Percentiles rank a stretch among this genome's conserved stretches.
Conservation (phyloP, 2,329 filamentous ascomycete genomes). For the Lachnellula arida region DNA sequence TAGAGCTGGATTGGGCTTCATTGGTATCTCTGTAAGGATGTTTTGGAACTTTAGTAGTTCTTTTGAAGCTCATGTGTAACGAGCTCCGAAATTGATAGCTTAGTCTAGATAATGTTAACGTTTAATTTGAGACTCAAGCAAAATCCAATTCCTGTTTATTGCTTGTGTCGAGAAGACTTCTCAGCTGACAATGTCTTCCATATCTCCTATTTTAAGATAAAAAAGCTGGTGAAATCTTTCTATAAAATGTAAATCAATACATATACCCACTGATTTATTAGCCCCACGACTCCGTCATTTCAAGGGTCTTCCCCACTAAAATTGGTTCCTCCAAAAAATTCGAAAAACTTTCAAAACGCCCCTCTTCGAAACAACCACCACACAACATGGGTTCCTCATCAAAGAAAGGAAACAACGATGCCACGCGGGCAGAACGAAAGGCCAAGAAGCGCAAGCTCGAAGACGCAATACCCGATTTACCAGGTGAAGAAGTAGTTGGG, state of each 20-base stretch:
- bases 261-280: not conserved
- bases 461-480: constrained; percentile 32
- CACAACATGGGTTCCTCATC: constrained; percentile 19
- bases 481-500: constrained; percentile 23
- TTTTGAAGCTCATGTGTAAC: constrained; percentile 5
- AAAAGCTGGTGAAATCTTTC: not conserved
- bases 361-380: not conserved
- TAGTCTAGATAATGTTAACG: constrained; percentile 5
- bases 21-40: constrained; percentile 15
- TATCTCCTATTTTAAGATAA: too few relatives aligned
- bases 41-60: constrained; percentile 18
- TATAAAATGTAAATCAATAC: not conserved
- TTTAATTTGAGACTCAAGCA: not conserved
- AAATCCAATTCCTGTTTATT: too few relatives aligned
- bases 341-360: not conserved
- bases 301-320: not conserved
- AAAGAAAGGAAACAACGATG: constrained; percentile 20
- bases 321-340: not conserved
- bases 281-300: not conserved
- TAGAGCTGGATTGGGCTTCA: constrained; percentile 5
- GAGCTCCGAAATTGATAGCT: constrained; percentile 4
- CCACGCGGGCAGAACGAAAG: constrained; percentile 31
- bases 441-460: constrained; percentile 32
- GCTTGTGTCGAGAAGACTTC: too few relatives aligned
- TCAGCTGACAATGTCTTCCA: too few relatives aligned